phyloP scores from a whole-genome alignment of 139 green algal species.

The Chlorella sorokiniana region DNA sequence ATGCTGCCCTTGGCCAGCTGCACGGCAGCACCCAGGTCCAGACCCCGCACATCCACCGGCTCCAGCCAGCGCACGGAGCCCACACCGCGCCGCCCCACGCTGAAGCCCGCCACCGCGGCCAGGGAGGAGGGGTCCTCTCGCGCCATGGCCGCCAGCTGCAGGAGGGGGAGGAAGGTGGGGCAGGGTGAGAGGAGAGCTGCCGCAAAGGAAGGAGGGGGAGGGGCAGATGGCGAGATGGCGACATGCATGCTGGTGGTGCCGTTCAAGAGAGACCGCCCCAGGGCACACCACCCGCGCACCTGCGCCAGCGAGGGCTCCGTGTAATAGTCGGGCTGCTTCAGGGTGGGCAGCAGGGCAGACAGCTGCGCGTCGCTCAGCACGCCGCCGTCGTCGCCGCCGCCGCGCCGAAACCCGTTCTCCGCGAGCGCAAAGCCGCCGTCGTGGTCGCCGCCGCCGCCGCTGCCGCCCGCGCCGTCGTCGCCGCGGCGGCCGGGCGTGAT shows the following conservation, averaged over 20 bases:
- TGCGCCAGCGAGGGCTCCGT: slow-evolving; percentile 56
- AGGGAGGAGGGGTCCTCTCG: slow-evolving; percentile 55
- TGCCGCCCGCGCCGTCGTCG: slow-evolving; percentile 1
- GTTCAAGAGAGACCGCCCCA: background rate
- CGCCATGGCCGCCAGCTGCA: slow-evolving; percentile 68
- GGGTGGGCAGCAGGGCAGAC: slow-evolving; percentile 34
- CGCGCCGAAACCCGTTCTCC: slow-evolving; percentile 8
- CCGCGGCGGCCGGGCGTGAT: slow-evolving; percentile 28
- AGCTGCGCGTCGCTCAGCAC: slow-evolving; percentile 41
- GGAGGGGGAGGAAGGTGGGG: background rate
- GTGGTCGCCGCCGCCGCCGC: background rate
- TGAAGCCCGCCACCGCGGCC: slow-evolving; percentile 68
- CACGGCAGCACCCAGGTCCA: slow-evolving; percentile 78
- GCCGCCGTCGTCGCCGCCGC: background rate
- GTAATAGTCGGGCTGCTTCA: slow-evolving; percentile 60
- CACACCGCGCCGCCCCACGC: slow-evolving; percentile 62
- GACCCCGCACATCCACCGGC: slow-evolving; percentile 75
- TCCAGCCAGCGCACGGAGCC: slow-evolving; percentile 82
- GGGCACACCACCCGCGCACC: background rate
- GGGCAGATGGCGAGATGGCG: background rate
- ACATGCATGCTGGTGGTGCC: background rate
- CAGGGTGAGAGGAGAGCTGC: background rate
- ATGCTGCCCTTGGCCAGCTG: slow-evolving; percentile 55
- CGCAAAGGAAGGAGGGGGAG: background rate
- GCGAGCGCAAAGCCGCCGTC: background rate